These are phyloP conservation scores for Epichloe hybrida DNA, from an alignment of 2,329 filamentous ascomycete genomes.

Conservation along the genomic window DNA sequence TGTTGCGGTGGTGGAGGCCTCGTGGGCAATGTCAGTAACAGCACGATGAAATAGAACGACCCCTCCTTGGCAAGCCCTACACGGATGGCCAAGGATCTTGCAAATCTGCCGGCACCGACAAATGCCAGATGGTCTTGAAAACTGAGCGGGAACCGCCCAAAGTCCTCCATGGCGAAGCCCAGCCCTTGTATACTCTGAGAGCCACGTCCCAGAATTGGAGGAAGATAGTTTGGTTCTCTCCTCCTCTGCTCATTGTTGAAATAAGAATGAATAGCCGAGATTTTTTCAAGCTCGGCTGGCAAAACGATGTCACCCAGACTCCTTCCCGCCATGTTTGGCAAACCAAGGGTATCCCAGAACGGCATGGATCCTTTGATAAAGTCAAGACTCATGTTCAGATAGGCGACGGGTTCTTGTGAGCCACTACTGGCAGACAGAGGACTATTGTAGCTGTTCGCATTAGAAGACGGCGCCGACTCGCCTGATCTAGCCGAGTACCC, in stretches of 20 bases:
- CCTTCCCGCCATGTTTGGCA: slow-evolving; percentile 31
- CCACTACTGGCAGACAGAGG: slow-evolving; percentile 17
- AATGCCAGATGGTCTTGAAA: slow-evolving; percentile 44
- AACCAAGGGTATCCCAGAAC: slow-evolving; percentile 43
- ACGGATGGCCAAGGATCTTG: slow-evolving; percentile 34
- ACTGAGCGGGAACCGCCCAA: slow-evolving; percentile 37
- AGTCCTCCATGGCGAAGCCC: slow-evolving; percentile 38
- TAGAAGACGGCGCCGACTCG: slow-evolving; percentile 27
- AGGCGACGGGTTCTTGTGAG: slow-evolving; percentile 38
- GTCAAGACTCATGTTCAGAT: slow-evolving; percentile 44
- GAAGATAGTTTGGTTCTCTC: slow-evolving; percentile 48
- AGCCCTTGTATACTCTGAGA: slow-evolving; percentile 41
- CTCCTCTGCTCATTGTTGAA: slow-evolving; percentile 44
- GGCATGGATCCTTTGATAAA: slow-evolving; percentile 41
- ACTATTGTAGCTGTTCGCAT: slow-evolving; percentile 1
- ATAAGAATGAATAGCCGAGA: slow-evolving; percentile 34
- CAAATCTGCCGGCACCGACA: slow-evolving; percentile 35
- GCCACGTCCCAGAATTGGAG: slow-evolving; percentile 46
- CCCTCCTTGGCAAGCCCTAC: slow-evolving; percentile 46
- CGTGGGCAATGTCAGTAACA: slow-evolving; percentile 27
- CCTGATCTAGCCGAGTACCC: slow-evolving; percentile 31
- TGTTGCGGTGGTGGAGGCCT: slow-evolving; percentile 25
- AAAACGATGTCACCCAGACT: slow-evolving; percentile 42
- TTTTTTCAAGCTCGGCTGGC: slow-evolving; percentile 37
- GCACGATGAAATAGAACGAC: slow-evolving; percentile 48